These are phyloP conservation scores for Ophiostoma triangulosporum DNA, from an alignment of 2,329 filamentous ascomycete genomes.

Conservation along the genomic window DNA sequence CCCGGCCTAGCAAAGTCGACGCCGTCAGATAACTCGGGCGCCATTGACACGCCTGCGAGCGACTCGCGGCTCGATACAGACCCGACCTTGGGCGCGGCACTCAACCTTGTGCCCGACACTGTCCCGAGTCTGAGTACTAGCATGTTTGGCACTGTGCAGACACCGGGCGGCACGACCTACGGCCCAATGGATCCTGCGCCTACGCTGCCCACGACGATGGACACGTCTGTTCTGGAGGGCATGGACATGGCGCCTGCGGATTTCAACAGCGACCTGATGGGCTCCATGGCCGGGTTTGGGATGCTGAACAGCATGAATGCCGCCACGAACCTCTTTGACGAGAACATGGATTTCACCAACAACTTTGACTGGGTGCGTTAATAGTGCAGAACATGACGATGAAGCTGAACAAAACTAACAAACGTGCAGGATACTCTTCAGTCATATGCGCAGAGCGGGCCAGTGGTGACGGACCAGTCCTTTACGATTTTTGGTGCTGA, in stretches of 20 bases:
- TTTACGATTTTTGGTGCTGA: constrained; percentile 33
- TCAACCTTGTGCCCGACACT: constrained; percentile 28
- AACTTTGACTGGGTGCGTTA: constrained; percentile 46
- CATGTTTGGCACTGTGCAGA: constrained; percentile 21
- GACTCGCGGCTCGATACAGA: constrained; percentile 25
- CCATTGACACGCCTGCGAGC: constrained; percentile 3
- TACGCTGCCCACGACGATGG: constrained; percentile 16
- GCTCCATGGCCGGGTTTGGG: constrained; percentile 19
- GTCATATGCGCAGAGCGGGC: constrained; percentile 41
- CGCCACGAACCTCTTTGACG: constrained; percentile 9
- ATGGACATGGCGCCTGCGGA: constrained; percentile 21
- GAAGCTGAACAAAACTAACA: background rate
- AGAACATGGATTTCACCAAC: constrained; percentile 31
- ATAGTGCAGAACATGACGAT: background rate
- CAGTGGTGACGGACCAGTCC: constrained; percentile 37
- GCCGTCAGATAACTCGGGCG: background rate
- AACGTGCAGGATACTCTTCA: constrained; percentile 37
- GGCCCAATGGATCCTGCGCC: constrained; percentile 31
- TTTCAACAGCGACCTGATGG: constrained; percentile 21
- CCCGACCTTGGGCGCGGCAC: constrained; percentile 21
- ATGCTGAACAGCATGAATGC: constrained; percentile 34
- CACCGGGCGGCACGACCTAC: constrained; percentile 29
- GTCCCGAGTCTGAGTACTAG: background rate
- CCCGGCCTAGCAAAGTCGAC: background rate
- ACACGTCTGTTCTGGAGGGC: background rate